A percentile compares a stretch with the other conserved stretches of the same genome.
Evolutionary conservation across 2,329 filamentous ascomycete genomes (phyloP).

Genomic region (Apiospora sp.): DNA sequence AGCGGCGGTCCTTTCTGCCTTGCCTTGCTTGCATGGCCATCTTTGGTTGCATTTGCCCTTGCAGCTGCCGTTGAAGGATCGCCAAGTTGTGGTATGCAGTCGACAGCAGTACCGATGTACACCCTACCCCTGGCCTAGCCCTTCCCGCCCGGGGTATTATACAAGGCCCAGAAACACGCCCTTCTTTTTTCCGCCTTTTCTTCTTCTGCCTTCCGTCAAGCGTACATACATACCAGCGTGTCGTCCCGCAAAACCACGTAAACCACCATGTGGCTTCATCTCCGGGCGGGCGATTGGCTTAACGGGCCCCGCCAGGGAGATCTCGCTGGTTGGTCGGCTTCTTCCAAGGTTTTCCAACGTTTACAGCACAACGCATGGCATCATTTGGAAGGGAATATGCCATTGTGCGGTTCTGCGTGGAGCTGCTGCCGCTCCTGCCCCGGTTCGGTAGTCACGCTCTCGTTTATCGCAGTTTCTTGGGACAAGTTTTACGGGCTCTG

Average conservation of each 20-base stretch:
- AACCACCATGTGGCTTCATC: constrained; percentile 14
- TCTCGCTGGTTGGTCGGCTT: not conserved
- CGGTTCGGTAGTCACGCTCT: not conserved
- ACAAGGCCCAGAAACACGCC: constrained; percentile 29
- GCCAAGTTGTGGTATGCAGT: not conserved
- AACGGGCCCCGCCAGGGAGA: not conserved
- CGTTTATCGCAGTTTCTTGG: not conserved
- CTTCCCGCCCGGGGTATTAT: constrained; percentile 24
- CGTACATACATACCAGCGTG: not conserved
- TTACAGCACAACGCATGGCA: not conserved
- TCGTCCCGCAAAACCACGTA: not conserved
- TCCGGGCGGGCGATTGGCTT: constrained; percentile 6
- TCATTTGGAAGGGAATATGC: constrained; percentile 4
- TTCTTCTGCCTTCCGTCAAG: not conserved
- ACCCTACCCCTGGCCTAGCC: not conserved
- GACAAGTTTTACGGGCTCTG: not conserved
- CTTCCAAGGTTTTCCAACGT: constrained; percentile 2
- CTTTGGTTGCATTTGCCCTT: constrained; percentile 13
- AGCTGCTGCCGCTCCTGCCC: not conserved
- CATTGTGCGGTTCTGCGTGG: not conserved
- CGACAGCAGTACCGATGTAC: not conserved
- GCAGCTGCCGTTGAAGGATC: constrained; percentile 15
- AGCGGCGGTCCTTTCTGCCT: not conserved
- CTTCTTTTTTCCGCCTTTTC: constrained; percentile 1
- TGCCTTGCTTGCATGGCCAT: constrained; percentile 4